A percentile compares a stretch with the other conserved stretches of the same genome.
Conservation (phyloP, 441 rosid species). For the Theobroma grandiflorum region DNA sequence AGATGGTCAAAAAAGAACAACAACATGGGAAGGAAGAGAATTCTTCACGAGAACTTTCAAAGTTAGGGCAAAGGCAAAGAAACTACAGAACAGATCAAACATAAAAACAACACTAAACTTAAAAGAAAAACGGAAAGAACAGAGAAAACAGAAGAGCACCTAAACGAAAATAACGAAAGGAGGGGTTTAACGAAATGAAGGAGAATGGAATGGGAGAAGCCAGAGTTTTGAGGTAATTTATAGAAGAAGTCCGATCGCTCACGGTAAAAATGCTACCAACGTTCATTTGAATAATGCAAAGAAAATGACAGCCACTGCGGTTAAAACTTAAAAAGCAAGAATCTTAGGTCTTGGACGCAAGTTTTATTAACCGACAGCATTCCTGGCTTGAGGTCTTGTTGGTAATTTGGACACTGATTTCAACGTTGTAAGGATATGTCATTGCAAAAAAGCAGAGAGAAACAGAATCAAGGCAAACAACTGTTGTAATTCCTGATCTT, state of each 20-base stretch:
- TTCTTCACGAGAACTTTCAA: conserved; percentile 8
- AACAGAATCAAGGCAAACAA: background rate
- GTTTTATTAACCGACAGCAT: background rate
- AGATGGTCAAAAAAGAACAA: conserved; percentile 13
- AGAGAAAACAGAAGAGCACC: conserved; percentile 25
- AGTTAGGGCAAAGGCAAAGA: background rate
- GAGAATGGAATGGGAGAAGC: conserved; percentile 16
- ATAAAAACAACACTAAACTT: background rate
- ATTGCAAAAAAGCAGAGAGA: background rate
- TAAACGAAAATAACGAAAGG: conserved; percentile 27
- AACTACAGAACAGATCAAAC: conserved; percentile 9
- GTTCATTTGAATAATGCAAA: background rate
- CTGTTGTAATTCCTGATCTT: background rate
- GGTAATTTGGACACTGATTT: conserved; percentile 8
- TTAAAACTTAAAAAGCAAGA: background rate
- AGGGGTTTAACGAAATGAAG: conserved; percentile 15
- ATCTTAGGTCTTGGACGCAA: background rate
- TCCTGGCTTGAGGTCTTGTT: background rate
- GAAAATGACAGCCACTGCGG: background rate
- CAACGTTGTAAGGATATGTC: background rate
- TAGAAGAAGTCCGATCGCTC: background rate
- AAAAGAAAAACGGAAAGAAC: background rate
- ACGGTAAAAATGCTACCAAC: background rate
- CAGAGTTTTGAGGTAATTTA: background rate
- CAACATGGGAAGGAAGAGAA: conserved; percentile 11